Conservation (phyloP, 169 alveolate genomes). For the Amoebophrya sp. region DNA sequence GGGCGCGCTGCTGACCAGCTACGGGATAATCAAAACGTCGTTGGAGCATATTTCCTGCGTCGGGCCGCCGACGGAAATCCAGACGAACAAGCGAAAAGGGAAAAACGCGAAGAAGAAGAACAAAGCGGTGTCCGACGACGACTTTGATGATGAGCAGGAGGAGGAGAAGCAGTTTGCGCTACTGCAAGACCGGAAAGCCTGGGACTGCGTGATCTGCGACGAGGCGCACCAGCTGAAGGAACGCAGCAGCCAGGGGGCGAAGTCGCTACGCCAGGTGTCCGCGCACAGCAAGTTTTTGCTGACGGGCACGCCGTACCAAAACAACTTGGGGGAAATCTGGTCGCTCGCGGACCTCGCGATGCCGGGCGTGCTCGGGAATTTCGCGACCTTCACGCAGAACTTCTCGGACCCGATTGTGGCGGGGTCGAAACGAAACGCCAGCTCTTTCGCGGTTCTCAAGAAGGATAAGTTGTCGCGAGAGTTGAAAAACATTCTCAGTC, state of each 20-base stretch:
- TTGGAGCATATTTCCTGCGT: neutral
- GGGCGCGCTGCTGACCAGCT: neutral
- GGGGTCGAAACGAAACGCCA: neutral
- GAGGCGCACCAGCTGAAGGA: slow-evolving; percentile 21
- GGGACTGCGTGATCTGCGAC: neutral
- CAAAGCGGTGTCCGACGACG: neutral
- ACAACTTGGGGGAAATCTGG: neutral
- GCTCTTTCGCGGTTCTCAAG: neutral
- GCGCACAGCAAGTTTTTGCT: neutral
- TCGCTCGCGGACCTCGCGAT: neutral
- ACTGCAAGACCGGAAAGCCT: neutral
- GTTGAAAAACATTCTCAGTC: neutral
- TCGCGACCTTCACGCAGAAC: neutral
- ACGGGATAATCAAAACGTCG: neutral
- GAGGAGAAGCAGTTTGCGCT: neutral
- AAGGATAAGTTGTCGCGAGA: neutral
- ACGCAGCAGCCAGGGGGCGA: neutral
- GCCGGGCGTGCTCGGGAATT: neutral
- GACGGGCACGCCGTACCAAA: neutral
- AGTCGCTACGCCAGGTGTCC: neutral
- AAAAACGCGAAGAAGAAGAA: neutral
- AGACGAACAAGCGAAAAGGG: neutral
- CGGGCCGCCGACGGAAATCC: neutral
- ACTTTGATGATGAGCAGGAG: neutral
- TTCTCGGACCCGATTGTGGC: neutral